phyloP scores from a whole-genome alignment of 2,329 filamentous ascomycete species.

The Chaetomiaceae sp. region DNA sequence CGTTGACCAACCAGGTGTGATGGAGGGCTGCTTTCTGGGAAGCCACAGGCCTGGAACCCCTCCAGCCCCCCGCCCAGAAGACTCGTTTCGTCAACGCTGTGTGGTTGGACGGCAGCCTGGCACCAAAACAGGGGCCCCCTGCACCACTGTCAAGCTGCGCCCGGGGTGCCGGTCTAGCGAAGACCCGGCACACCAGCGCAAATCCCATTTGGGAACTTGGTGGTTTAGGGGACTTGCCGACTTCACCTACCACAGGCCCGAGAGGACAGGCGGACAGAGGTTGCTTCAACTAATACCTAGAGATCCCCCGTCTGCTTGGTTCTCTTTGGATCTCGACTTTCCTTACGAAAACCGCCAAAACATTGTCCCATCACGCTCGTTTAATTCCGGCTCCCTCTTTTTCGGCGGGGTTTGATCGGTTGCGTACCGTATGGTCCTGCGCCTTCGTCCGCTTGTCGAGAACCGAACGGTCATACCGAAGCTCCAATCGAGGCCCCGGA shows the following conservation, averaged over 20 bases:
- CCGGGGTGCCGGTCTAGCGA: constrained; percentile 9
- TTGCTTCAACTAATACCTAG: constrained; percentile 14
- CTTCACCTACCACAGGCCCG: background rate
- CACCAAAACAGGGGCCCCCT: constrained; percentile 2
- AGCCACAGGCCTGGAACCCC: constrained; percentile 11
- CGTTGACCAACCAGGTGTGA: constrained; percentile 9
- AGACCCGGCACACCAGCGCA: background rate
- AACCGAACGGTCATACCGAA: background rate
- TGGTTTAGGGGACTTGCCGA: background rate
- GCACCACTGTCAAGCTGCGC: background rate
- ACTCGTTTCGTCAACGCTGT: background rate
- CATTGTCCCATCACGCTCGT: constrained; percentile 19
- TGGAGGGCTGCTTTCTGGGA: background rate
- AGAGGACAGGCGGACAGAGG: background rate
- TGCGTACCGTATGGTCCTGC: background rate
- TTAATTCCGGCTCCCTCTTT: constrained; percentile 4
- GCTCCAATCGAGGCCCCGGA: background rate
- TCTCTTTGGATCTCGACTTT: constrained; percentile 10
- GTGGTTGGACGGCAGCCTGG: constrained; percentile 5
- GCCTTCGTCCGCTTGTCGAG: constrained; percentile 9
- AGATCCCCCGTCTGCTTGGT: constrained; percentile 11
- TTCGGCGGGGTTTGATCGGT: background rate
- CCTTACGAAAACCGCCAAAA: constrained; percentile 1
- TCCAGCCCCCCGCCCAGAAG: background rate
- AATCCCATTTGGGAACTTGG: background rate